These are phyloP conservation scores for Colletotrichum echinochloae DNA, from an alignment of 2,329 filamentous ascomycete genomes.

Conservation along the genomic window DNA sequence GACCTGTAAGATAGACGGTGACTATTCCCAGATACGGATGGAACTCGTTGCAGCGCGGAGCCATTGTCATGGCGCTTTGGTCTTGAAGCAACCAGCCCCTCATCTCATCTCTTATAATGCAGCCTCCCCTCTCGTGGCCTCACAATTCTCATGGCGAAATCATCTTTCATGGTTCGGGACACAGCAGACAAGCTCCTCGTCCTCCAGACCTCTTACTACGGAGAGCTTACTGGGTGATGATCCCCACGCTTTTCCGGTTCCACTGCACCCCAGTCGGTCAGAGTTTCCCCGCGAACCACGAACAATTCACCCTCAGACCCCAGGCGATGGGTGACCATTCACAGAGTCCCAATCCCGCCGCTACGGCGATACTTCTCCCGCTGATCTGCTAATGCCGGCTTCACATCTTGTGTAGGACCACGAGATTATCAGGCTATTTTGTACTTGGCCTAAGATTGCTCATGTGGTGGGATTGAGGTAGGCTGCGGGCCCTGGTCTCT, in stretches of 20 bases:
- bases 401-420: neutral
- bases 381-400: neutral
- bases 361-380: slow-evolving; percentile 11
- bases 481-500: neutral
- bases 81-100: neutral
- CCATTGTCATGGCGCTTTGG: neutral
- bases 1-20: slow-evolving; percentile 28
- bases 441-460: neutral
- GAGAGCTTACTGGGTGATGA: neutral
- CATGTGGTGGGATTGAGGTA: neutral
- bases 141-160: neutral
- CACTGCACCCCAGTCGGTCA: slow-evolving; percentile 20
- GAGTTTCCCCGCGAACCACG: slow-evolving; percentile 40
- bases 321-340: slow-evolving; percentile 20
- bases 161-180: neutral
- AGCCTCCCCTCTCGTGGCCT: neutral
- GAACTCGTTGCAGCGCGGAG: neutral
- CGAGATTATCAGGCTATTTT: neutral
- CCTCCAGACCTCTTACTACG: slow-evolving; percentile 1
- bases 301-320: slow-evolving; percentile 16
- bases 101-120: slow-evolving; percentile 3
- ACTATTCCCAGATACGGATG: neutral
- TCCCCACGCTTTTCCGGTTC: neutral
- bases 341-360: slow-evolving; percentile 27
- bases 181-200: neutral